Evolutionary conservation across 177 flowering plant genomes (phyloP).

Genomic region (Vitis hybrid): DNA sequence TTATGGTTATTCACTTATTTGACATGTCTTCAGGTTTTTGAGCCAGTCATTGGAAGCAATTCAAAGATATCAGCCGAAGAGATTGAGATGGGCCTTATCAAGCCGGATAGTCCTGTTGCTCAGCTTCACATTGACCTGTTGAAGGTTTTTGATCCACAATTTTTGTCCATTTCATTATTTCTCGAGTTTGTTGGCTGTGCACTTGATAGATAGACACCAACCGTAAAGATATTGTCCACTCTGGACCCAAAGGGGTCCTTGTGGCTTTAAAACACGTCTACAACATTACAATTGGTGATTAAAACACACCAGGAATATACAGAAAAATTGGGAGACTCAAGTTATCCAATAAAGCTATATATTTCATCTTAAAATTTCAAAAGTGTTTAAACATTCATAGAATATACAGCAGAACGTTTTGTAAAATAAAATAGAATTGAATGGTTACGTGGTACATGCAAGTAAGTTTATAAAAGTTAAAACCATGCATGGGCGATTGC

Average conservation of each 20-base stretch:
- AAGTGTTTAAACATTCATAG: not conserved
- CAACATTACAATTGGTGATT: not conserved
- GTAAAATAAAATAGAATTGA: not conserved
- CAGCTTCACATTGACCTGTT: constrained; percentile 62
- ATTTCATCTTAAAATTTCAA: not conserved
- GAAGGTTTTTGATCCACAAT: constrained; percentile 43
- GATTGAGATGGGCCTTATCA: constrained; percentile 65
- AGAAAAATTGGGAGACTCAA: not conserved
- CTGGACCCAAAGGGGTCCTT: too few species aligned
- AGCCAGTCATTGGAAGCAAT: constrained; percentile 46
- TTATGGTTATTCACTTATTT: not conserved
- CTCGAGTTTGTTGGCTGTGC: not conserved
- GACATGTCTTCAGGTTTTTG: constrained; percentile 59
- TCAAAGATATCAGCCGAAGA: constrained; percentile 80
- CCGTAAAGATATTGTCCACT: too few species aligned
- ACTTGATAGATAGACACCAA: not conserved
- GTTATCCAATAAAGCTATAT: not conserved
- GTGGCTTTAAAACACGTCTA: too few species aligned
- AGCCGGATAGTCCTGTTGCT: constrained; percentile 45
- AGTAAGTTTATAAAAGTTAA: too few species aligned
- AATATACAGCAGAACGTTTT: not conserved
- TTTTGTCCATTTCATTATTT: not conserved
- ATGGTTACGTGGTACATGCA: too few species aligned
- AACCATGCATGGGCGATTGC: too few species aligned
- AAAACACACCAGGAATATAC: not conserved